Evolutionary conservation across 1,284 basidiomycete genomes (phyloP), one percentile per base, ranked within the genome.

Genomic region (Apiotrichum porosum): DNA sequence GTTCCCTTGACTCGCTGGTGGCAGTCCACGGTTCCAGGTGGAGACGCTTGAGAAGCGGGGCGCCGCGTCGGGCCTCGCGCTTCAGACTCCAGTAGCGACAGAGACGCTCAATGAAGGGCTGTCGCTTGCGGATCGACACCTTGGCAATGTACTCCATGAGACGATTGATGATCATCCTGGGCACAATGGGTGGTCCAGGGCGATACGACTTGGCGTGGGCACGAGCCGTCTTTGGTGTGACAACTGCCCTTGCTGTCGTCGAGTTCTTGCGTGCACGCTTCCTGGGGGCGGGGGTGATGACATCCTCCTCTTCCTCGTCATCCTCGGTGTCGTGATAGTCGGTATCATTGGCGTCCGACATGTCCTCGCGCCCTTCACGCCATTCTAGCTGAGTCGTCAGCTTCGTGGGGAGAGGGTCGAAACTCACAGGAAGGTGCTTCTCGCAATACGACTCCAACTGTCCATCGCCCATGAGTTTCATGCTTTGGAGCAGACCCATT

Each of bases 1-100:
- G 79, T 34, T 81, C 74, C 57, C 81, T 82, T 1, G 77, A 77
- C 1, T 80, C 79, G 17, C 81, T 80, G 21, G 80, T 82, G 1
- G 90, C 88, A 0, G 94, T 95, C 95, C 94, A 98, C 0, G 94
- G 95, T 76, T 98, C 94, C 26, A 98, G 77, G 74, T 99, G 93
- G 44, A 99, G 72, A 41, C 95, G 74, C 72, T 97, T 98, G 60
- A 99, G 75, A 43, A 98, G 71, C 2, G 94, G 93, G 3, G 95
- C 95, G 3, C 95, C 95, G 35, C 94, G 76, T 51, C 94, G 80
- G 1, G 83, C 88, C 69, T 98, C 93, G 6, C 94, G 78, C 73
- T 98, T 97, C 69, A 98, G 71, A 66, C 93, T 97, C 94, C 94
- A 99, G 68, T 97, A 99, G 59, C 84, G 81, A 60, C 88, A 93